A percentile compares a stretch with the other conserved stretches of the same genome.
Evolutionary conservation across 371 early-diverging fungal species (phyloP).

Genomic region (Nosema bombycis): DNA sequence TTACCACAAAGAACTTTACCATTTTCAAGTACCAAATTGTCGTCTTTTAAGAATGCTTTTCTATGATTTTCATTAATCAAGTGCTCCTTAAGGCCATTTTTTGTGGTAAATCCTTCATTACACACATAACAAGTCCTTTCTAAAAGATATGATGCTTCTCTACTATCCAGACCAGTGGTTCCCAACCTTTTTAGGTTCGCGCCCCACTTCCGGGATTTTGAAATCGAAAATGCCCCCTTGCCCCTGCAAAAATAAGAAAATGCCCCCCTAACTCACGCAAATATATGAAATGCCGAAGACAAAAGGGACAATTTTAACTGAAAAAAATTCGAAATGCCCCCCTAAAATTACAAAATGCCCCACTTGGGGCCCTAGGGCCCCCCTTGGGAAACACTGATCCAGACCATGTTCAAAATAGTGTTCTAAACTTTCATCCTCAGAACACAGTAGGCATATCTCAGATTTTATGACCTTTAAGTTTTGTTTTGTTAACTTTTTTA

Average conservation of each 20-base stretch:
- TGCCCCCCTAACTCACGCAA: too few species aligned
- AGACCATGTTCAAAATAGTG: slow-evolving; percentile 37
- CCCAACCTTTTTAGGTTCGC: too few species aligned
- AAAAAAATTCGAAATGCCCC: too few species aligned
- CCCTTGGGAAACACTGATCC: too few species aligned
- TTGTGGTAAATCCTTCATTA: slow-evolving; percentile 37
- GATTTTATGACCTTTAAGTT: not conserved
- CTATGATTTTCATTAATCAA: slow-evolving; percentile 31
- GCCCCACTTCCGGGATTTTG: too few species aligned
- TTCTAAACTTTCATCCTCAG: slow-evolving; percentile 6
- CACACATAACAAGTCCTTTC: slow-evolving; percentile 40
- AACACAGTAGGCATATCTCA: slow-evolving; percentile 29
- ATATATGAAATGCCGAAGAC: too few species aligned
- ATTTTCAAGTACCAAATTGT: slow-evolving; percentile 31
- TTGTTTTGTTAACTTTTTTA: not conserved
- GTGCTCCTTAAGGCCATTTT: slow-evolving; percentile 12
- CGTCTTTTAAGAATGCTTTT: slow-evolving; percentile 4
- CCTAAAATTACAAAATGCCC: too few species aligned
- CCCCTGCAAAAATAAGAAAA: too few species aligned
- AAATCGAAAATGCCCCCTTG: too few species aligned
- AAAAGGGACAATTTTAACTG: too few species aligned
- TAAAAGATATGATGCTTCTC: slow-evolving; percentile 12
- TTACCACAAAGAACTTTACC: slow-evolving; percentile 22
- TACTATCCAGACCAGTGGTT: slow-evolving; percentile 12
- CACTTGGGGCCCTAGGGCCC: too few species aligned